Base-by-base conservation (phyloP, 169 alveolate genomes). In the Plasmodium yoelii region DNA sequence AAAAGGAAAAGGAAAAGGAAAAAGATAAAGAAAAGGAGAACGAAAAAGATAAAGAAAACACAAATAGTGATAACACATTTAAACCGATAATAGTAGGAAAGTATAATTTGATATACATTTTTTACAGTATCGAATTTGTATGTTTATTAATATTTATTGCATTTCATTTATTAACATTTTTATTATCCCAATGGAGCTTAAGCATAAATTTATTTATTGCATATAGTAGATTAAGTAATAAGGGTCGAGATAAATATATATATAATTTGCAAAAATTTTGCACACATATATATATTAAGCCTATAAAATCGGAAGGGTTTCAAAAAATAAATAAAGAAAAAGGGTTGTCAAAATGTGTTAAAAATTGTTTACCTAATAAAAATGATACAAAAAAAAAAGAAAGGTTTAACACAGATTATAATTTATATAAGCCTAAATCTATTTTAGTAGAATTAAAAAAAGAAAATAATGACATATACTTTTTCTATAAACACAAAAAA, bases 401-500 rank as follows among this genome's bases (percentile, higher is more conserved):
- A 7, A 15, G 90, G 18, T 82, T 56, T 69, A 82, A 82, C 42
- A 82, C 72, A 12, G 90, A 82, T 56, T 68, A 44, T 49, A 82
- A 69, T 24, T 68, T 82, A 8, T 82, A 82, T 28, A 69, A 68
- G 49, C 90, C 90, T 2, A 82, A 82, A 42, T 4, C 90, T 1
- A 65, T 67, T 26, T 72, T 93, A 59, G 69, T 89, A 44, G 91
- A 72, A 51, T 59, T 93, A 26, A 59, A 89, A 68, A 67, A 92
- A 15, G 82, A 91, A 5, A 51, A 70, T 26, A 65, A 87, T 69
- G 86, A 70, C 63, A 91, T 60, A 10, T 93, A 53, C 57, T 91
- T 91, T 61, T 63, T 73, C 55, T 89, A 88, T 70, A 93, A 91
- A 39, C 94, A 93, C 18, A 84, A 89, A 46, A 93, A 93, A 65